Base-by-base conservation (phyloP, 805 yeast species). In the Barnettozyma wickerhamii region DNA sequence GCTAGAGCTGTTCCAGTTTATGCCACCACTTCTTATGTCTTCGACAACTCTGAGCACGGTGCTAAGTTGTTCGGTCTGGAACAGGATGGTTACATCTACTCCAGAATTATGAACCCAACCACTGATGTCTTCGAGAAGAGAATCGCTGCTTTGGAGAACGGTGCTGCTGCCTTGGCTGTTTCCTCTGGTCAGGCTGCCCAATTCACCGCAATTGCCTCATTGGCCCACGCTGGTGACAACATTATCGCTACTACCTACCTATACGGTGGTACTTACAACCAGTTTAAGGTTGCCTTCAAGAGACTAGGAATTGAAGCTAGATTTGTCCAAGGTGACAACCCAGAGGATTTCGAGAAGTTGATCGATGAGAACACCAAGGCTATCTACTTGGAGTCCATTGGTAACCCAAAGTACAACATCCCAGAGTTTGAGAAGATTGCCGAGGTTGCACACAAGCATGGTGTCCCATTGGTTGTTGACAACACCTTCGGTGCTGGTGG, bases 401-500 rank as follows among this genome's bases (percentile, higher is more conserved):
- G 96, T 52, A 90, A 90, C 67, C 98, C 98, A 45, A 82, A 81
- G 58, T 89, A 84, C 67, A 86, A 85, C 59, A 82, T 90, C 43
- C 97, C 97, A 42, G 96, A 90, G 64, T 87, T 91, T 55, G 88
- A 84, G 63, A 76, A 70, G 41, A 73, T 90, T 48, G 75, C 76
- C 35, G 81, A 74, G 24, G 69, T 85, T 38, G 95, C 95, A 40
- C 96, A 88, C 64, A 77, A 81, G 44, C 74, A 84, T 50, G 96
- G 96, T 46, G 71, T 89, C 36, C 95, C 96, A 37, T 79, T 91
- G 35, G 91, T 90, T 37, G 96, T 85, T 35, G 98, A 90, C 67
- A 90, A 90, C 77, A 90, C 98, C 15, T 90, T 90, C 56, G 98
- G 96, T 60, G 96, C 96, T 33, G 97, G 95, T 65, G 97, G 97